These are phyloP conservation scores for Fusarium napiforme DNA, from an alignment of 2,329 filamentous ascomycete genomes.

Conservation along the genomic window DNA sequence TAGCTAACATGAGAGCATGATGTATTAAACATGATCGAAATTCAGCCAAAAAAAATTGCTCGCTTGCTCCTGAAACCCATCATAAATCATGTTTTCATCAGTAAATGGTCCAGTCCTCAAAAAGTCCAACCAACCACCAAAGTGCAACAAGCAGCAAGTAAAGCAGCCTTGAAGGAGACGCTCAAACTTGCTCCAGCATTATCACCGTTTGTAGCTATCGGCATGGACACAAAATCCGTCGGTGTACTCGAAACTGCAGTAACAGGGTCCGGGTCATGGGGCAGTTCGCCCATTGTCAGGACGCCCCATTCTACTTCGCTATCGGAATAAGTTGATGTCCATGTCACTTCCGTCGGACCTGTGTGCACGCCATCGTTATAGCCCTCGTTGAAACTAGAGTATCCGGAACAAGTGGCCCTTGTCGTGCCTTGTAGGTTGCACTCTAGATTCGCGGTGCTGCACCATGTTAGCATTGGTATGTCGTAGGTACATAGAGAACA, in stretches of 20 bases:
- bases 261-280: slow-evolving; percentile 45
- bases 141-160: slow-evolving; percentile 9
- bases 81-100: slow-evolving; percentile 11
- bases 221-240: slow-evolving; percentile 26
- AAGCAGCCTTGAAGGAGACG: background rate
- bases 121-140: slow-evolving; percentile 12
- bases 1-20: background rate
- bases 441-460: slow-evolving; percentile 57
- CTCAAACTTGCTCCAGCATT: background rate
- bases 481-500: slow-evolving; percentile 16
- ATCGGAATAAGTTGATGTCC: slow-evolving; percentile 58
- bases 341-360: slow-evolving; percentile 57
- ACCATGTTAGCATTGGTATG: slow-evolving; percentile 3
- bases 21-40: background rate
- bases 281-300: slow-evolving; percentile 55
- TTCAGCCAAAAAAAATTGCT: background rate
- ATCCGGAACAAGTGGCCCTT: slow-evolving; percentile 60
- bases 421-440: slow-evolving; percentile 57
- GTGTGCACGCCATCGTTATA: slow-evolving; percentile 53
- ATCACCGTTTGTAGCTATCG: slow-evolving; percentile 26
- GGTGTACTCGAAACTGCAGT: slow-evolving; percentile 39
- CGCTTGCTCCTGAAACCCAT: background rate
- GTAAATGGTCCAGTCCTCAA: background rate
- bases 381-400: slow-evolving; percentile 56
- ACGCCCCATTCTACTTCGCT: slow-evolving; percentile 57